Percentiles rank a stretch among this genome's conserved stretches.
phyloP scores from a whole-genome alignment of 2,329 filamentous ascomycete species.

The Monilinia laxa region DNA sequence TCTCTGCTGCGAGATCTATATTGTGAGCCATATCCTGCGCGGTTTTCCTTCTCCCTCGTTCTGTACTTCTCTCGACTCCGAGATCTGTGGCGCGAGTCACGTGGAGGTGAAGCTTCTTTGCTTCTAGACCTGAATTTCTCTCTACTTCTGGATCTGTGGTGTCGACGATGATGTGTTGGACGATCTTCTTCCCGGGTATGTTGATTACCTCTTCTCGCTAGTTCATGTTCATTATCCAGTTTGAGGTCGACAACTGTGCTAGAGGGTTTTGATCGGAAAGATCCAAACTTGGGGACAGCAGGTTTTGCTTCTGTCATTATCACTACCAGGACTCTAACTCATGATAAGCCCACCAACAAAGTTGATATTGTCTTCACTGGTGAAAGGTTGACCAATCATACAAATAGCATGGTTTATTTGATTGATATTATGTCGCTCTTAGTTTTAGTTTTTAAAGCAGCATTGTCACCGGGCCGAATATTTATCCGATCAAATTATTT shows the following conservation, averaged over 20 bases:
- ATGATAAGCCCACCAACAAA: not conserved
- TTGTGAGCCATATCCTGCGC: constrained; percentile 22
- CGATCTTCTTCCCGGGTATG: constrained; percentile 13
- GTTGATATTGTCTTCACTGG: not conserved
- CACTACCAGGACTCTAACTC: not conserved
- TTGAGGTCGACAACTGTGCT: constrained; percentile 23
- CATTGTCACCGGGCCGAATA: not conserved
- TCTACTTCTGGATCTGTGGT: constrained; percentile 20
- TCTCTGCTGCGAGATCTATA: constrained; percentile 11
- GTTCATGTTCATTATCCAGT: constrained; percentile 26
- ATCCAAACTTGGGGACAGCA: constrained; percentile 68
- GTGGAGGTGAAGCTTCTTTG: constrained; percentile 4
- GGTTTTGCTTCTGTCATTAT: constrained; percentile 36
- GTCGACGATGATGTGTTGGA: constrained; percentile 17
- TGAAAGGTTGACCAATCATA: not conserved
- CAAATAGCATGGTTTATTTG: not conserved
- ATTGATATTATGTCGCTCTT: not conserved
- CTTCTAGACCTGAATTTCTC: constrained; percentile 14
- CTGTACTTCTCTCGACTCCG: constrained; percentile 22
- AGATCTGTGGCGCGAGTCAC: constrained; percentile 12
- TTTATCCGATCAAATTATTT: constrained; percentile 22
- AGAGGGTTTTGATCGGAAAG: constrained; percentile 60
- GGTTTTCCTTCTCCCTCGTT: constrained; percentile 26
- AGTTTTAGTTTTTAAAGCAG: constrained; percentile 17
- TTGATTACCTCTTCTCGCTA: constrained; percentile 17